Conservation (phyloP, 1,139 yeast genomes). For the Meyerozyma smithsonii region DNA sequence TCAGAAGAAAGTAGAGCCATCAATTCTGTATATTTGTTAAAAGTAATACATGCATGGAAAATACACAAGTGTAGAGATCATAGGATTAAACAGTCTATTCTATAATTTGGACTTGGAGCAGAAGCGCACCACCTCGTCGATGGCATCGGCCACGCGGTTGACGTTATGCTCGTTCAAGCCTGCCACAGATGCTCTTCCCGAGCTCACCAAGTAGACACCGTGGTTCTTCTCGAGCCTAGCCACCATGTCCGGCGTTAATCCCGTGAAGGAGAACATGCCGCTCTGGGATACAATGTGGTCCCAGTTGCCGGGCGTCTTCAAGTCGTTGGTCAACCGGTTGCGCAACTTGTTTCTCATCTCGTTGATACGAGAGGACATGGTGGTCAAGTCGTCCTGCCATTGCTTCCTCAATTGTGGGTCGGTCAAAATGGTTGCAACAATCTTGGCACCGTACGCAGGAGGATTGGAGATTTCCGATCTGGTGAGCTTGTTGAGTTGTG, state of each 20-base stretch:
- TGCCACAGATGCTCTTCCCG: conserved; percentile 93
- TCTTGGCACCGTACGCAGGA: conserved; percentile 93
- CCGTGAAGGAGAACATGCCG: conserved; percentile 92
- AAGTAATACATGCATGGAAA: conserved; percentile 3
- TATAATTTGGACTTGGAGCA: conserved; percentile 31
- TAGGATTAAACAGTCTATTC: conserved; percentile 10
- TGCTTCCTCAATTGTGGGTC: conserved; percentile 61
- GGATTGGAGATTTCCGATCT: conserved; percentile 91
- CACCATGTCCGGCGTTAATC: conserved; percentile 76
- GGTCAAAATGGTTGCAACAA: conserved; percentile 73
- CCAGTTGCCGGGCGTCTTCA: conserved; percentile 84
- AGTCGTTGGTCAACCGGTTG: conserved; percentile 48
- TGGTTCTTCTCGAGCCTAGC: conserved; percentile 70
- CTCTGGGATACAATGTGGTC: conserved; percentile 29
- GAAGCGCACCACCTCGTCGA: conserved; percentile 68
- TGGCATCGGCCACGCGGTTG: conserved; percentile 72
- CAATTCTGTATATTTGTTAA: conserved; percentile 2
- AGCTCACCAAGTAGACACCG: conserved; percentile 71
- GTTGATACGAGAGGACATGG: conserved; percentile 84
- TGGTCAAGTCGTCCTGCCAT: conserved; percentile 82
- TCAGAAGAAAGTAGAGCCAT: conserved; percentile 87
- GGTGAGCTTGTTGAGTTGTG: conserved; percentile 75
- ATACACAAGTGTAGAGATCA: neutral
- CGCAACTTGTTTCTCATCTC: conserved; percentile 70
- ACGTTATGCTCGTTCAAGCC: conserved; percentile 85